Percentiles rank a stretch among this genome's conserved stretches.
Conservation (phyloP, 257 asterid species). For the Nemophila menziesii region DNA sequence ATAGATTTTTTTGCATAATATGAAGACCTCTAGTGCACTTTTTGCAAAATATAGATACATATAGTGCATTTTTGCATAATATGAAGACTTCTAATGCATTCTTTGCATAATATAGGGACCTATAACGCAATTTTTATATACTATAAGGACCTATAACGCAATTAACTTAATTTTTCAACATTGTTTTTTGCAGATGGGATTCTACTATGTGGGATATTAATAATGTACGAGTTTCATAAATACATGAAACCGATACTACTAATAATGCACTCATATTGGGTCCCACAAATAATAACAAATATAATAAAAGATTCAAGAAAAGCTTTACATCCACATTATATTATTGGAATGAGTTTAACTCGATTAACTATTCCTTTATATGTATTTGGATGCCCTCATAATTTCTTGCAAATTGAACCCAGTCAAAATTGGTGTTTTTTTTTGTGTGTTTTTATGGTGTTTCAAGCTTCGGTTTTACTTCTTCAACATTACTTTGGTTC, state of each 20-base stretch:
- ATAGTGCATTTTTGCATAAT: no score
- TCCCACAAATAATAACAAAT: conserved; percentile 77
- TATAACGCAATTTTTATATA: no score
- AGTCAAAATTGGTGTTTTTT: conserved; percentile 62
- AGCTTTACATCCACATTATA: conserved; percentile 88
- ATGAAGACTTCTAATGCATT: no score
- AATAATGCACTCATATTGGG: conserved; percentile 87
- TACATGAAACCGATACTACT: conserved; percentile 61
- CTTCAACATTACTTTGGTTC: conserved; percentile 92
- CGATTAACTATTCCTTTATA: conserved; percentile 83
- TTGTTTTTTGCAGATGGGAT: conserved; percentile 75
- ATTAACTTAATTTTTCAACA: conserved; percentile 11
- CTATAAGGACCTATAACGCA: no score
- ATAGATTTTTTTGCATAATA: conserved; percentile 1
- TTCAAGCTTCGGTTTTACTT: conserved; percentile 69
- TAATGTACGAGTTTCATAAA: conserved; percentile 85
- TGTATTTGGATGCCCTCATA: conserved; percentile 81
- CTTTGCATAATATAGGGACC: no score
- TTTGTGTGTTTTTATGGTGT: conserved; percentile 57
- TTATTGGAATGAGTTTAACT: conserved; percentile 75
- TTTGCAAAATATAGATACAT: no score
- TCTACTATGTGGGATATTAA: conserved; percentile 76
- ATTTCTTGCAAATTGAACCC: conserved; percentile 88
- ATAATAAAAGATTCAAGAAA: conserved; percentile 82
- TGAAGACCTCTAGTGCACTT: no score